A percentile compares a stretch with the other conserved stretches of the same genome.
These are phyloP conservation scores for Aspergillus mulundensis DNA, from an alignment of 495 filamentous ascomycete genomes.

Conservation along the genomic window DNA sequence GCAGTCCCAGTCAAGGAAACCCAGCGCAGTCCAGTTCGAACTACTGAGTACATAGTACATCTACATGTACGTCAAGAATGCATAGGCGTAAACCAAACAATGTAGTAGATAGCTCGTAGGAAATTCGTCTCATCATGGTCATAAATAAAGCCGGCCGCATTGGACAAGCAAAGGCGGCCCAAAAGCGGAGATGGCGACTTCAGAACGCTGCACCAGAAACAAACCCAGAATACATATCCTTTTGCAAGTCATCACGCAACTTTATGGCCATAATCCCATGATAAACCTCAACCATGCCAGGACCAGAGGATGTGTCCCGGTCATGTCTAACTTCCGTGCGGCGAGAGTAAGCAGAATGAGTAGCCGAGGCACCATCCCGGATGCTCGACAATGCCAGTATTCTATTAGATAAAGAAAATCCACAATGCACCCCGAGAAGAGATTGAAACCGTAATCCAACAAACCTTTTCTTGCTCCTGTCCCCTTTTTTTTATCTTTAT, in stretches of 20 bases:
- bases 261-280: conserved; percentile 11
- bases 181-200: conserved; percentile 14
- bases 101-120: conserved; percentile 25
- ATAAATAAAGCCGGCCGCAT: conserved; percentile 29
- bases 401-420: conserved; percentile 24
- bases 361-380: neutral
- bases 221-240: conserved; percentile 16
- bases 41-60: too few species aligned
- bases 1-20: too few species aligned
- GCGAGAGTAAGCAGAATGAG: neutral
- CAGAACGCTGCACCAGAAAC: conserved; percentile 14
- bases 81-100: conserved; percentile 7
- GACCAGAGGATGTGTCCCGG: conserved; percentile 2
- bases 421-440: conserved; percentile 16
- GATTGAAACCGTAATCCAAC: neutral
- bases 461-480: conserved; percentile 9
- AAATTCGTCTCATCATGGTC: conserved; percentile 51
- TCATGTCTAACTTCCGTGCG: conserved; percentile 15
- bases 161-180: conserved; percentile 19
- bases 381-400: conserved; percentile 11
- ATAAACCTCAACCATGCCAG: conserved; percentile 5
- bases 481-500: conserved; percentile 6
- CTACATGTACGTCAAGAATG: neutral
- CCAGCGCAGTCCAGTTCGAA: too few species aligned
- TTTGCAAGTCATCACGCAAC: conserved; percentile 11